Base-by-base conservation (phyloP, 257 asterid genomes). In the Avicennia marina region DNA sequence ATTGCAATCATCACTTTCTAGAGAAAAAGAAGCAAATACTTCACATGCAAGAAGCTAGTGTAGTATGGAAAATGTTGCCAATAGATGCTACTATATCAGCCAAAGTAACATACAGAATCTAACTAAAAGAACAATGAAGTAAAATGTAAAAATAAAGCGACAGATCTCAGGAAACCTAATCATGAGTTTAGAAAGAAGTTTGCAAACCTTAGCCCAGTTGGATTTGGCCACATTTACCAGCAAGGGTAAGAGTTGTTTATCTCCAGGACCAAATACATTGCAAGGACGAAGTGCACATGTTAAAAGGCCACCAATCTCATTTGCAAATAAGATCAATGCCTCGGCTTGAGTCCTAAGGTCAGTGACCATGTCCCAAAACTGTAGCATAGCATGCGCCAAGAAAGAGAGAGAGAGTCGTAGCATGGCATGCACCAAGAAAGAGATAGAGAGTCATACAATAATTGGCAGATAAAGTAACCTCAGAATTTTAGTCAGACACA, bases 321-420 rank as follows among this genome's bases (percentile, higher is more conserved):
- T 89, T 44, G 97, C 85, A 62, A 31, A 63, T 65, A 86, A 81
- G 70, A 89, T 66, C 51, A 89, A 81, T 19, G 91, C 94, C 80
- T 89, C 97, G 17, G 93, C 94, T 76, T 89, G 97, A 50, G 94
- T 79, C 75, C 83, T 81, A 31, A 89, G 83, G 66, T 89, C 97
- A 65, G 89, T 68, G 72, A 81, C 66, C 79, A 76, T 65, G 85
- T 74, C 83, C 80, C 78, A 75, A 34, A 72, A 74, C 97, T 89
- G 86, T 53, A 64, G 55, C 27, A 60, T 4, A 39, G 71, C 65
- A 66, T 60, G 41, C 66, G 8, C n/a, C 36, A 46, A 44, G 50
- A 44, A 48, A 56, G 34, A 51, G 52, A 26, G 45, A 47, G 42
- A 48, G 48, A n/a, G n/a, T n/a, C n/a, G 86, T 53, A 64, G 55